Percentiles rank a stretch among this genome's conserved stretches.
Evolutionary conservation across 805 yeast genomes (phyloP).

Genomic region (Kazachstania kunashirensis): DNA sequence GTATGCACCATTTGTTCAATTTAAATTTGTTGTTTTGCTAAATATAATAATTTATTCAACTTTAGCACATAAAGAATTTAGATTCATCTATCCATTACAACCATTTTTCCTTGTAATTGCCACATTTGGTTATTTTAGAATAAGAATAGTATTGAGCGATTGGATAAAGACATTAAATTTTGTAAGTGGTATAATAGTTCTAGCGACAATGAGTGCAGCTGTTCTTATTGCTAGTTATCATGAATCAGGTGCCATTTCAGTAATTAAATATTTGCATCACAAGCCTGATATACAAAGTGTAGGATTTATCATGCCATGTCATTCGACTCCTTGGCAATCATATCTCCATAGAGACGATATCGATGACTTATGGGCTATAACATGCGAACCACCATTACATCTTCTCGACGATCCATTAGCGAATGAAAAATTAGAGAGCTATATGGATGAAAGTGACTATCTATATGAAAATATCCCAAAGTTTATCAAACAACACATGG

Average conservation of each 20-base stretch:
- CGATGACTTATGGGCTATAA: constrained; percentile 57
- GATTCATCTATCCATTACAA: constrained; percentile 79
- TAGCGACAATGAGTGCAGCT: constrained; percentile 13
- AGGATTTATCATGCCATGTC: constrained; percentile 91
- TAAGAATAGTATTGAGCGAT: background rate
- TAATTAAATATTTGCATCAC: constrained; percentile 43
- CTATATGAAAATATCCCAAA: constrained; percentile 57
- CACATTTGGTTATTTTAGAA: constrained; percentile 30
- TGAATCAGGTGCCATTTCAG: constrained; percentile 77
- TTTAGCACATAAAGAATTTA: constrained; percentile 78
- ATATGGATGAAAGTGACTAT: constrained; percentile 79
- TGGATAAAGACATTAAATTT: background rate
- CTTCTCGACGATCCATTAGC: constrained; percentile 27
- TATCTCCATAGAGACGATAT: constrained; percentile 54
- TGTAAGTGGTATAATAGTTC: constrained; percentile 10
- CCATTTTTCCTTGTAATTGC: constrained; percentile 56
- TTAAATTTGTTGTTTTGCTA: constrained; percentile 30
- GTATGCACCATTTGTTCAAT: constrained; percentile 8
- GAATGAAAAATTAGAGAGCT: constrained; percentile 31
- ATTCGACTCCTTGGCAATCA: constrained; percentile 93
- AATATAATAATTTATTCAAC: constrained; percentile 51
- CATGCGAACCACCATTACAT: constrained; percentile 82
- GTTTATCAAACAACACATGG: constrained; percentile 47
- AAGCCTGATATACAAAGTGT: constrained; percentile 37
- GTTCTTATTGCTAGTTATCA: constrained; percentile 53